These are phyloP conservation scores for Mycena vulgaris DNA, from an alignment of 768 basidiomycete genomes.

Conservation along the genomic window DNA sequence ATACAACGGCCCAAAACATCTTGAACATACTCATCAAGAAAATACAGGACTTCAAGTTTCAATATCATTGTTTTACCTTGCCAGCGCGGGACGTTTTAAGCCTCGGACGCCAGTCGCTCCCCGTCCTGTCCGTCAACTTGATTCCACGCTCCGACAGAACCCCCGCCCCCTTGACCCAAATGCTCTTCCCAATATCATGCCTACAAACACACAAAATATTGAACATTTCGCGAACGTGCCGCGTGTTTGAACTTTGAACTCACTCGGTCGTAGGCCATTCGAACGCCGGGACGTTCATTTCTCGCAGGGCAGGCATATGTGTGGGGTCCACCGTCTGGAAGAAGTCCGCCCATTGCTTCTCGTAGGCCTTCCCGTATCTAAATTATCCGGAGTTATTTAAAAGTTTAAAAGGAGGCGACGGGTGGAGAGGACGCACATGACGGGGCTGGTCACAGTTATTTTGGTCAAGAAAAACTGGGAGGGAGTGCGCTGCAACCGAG, in stretches of 20 bases:
- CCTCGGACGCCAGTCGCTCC: conserved; percentile 4
- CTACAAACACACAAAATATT: background rate
- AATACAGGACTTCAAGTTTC: too few species aligned
- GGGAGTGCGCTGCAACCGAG: background rate
- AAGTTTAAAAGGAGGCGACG: background rate
- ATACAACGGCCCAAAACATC: too few species aligned
- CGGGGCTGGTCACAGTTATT: background rate
- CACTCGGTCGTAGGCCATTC: conserved; percentile 14
- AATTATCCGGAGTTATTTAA: too few species aligned
- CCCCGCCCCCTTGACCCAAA: conserved; percentile 11
- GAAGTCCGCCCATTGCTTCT: background rate
- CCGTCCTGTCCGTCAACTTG: background rate
- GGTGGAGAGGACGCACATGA: background rate
- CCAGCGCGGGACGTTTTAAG: background rate
- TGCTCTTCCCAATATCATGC: background rate
- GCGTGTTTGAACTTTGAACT: background rate
- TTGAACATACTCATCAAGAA: too few species aligned
- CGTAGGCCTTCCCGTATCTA: background rate
- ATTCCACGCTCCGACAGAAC: conserved; percentile 5
- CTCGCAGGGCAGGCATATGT: conserved; percentile 7
- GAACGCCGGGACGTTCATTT: background rate
- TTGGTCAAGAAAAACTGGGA: background rate
- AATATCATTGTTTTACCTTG: background rate
- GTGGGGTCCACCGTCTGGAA: background rate
- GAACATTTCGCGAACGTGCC: background rate